Base-by-base conservation (phyloP, 495 filamentous ascomycete species). In the Rostrohypoxylon terebratum region DNA sequence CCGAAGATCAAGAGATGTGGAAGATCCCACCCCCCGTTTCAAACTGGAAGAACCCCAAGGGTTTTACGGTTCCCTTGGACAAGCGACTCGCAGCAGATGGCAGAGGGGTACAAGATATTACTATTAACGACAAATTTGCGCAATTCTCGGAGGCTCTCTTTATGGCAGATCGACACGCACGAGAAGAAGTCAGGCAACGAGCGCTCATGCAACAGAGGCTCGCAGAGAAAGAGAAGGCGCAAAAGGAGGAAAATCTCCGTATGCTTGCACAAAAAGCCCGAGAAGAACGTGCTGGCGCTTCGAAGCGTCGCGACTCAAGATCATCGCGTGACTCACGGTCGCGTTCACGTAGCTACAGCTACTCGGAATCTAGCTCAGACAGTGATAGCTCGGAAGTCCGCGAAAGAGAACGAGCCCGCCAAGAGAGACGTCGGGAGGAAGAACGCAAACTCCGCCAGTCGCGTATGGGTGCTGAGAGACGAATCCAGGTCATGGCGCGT, bases 1-100 rank as follows among this genome's bases (percentile, higher is more conserved):
- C 96, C 10, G 95, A 95, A 78, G 96, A 99, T 73, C 96, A 98
- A 81, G 96, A 98, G 80, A 92, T 91, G 13, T 99, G 96, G 96
- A 93, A 90, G 68, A 97, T 99, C 36, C 94, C 96, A 0, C 95
- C 96, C 0, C 91, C 96, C 0, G 91, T 99, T 2, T 96, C 93
- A 14, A 97, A 98, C 78, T 99, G 96, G 96, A 99, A 99, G 87
- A 99, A 99, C 75, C 93, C 95, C 0, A 98, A 97, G 82, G 96
- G 96, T 76, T 99, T 97, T 74, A 99, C 96, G 0, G 93, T 99
- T 2, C 94, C 96, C 3, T 82, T 99, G 21, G 96, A 98, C 77
- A 99, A 98, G 84, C 92, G 96, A 78, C 82, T 99, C 69, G 96
- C 96, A n/a, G 94, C 96, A 1, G 94, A 98, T 81, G 96, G 96